A percentile compares a stretch with the other conserved stretches of the same genome.
These are phyloP conservation scores for Daldinia caldariorum DNA, from an alignment of 495 filamentous ascomycete species.

Conservation along the genomic window DNA sequence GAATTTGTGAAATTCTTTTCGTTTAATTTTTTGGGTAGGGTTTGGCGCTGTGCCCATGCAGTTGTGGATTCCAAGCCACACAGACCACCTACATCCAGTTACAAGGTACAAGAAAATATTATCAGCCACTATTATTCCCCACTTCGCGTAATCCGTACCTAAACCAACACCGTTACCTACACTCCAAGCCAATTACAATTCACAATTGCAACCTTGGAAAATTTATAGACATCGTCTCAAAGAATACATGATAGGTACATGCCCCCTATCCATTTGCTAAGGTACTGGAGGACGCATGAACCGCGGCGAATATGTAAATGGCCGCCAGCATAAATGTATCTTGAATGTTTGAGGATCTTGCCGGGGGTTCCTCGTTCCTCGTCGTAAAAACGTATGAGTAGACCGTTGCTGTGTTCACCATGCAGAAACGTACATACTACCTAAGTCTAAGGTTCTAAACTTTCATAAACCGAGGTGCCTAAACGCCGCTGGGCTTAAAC, in stretches of 20 bases:
- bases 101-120: neutral
- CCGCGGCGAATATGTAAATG: constrained; percentile 6
- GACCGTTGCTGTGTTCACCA: neutral
- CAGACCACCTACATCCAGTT: neutral
- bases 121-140: constrained; percentile 13
- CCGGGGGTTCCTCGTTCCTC: no score
- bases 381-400: constrained; percentile 3
- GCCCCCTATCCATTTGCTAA: neutral
- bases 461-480: neutral
- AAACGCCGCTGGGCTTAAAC: neutral
- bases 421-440: constrained; percentile 1
- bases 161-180: no score
- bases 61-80: constrained; percentile 31
- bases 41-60: constrained; percentile 32
- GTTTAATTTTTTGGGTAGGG: constrained; percentile 44
- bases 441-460: neutral
- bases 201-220: no score
- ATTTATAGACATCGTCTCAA: no score
- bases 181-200: no score
- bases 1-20: constrained; percentile 43
- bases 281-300: neutral
- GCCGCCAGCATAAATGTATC: constrained; percentile 6
- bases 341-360: neutral
- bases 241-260: neutral
- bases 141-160: no score